Base-by-base conservation (phyloP, 352 stramenopile species). In the Phytopythium boreale region DNA sequence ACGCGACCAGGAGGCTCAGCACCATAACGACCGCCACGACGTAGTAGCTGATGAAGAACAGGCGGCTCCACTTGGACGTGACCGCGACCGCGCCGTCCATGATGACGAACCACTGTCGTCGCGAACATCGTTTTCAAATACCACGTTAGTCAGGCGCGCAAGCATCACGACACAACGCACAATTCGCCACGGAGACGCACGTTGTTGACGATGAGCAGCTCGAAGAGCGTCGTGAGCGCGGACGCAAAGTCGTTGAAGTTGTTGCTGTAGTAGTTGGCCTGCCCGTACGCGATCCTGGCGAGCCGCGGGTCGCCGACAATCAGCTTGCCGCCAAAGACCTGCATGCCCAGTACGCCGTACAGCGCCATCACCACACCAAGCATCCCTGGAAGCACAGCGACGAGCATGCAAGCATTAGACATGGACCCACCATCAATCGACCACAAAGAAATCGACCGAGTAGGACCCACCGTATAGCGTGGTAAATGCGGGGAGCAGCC, bases 201-300 rank as follows among this genome's bases (percentile, higher is more conserved):
- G 64, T 93, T 91, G 68, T 93, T 92, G 31, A 92, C 82, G 59
- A 95, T 76, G 17, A 92, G 65, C 20, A 90, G 57, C 59, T 89
- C 78, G 52, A 92, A 93, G n/a, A 94, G 75, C 34, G 77, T 84
- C 20, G 79, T 77, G 37, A 92, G 63, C 2, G 75, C 77, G 0
- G 71, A 82, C 24, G 75, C 64, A 57, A 88, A 78, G 62, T 90
- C 82, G 70, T 94, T 90, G 58, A 93, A 94, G 65, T 92, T 94
- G 75, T 90, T 88, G 59, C 76, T 69, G 52, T 78, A 84, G 56
- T 89, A 94, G 44, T 84, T 79, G 6, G 59, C 62, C 5, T 74
- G 67, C 4, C 74, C 78, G 55, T 80, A 94, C 15, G 74, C 62
- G 51, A 74, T 84, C 9, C 52, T 60, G 0, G 63, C 65, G 26